Evolutionary conservation across 495 filamentous ascomycete species (phyloP).

Genomic region (Darksidea phi): DNA sequence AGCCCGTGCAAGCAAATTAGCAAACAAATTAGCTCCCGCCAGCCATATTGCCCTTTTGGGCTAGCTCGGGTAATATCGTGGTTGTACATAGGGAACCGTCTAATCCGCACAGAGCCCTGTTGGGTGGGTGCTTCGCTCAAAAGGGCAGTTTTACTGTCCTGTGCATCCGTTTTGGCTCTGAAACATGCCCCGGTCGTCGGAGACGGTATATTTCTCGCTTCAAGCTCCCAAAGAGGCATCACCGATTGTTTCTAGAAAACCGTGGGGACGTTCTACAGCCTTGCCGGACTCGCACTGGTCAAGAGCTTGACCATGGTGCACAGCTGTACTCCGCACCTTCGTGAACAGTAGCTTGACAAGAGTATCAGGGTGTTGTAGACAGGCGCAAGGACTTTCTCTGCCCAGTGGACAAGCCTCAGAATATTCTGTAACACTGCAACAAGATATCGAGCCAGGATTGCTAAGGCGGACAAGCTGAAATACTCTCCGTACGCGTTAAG

Average conservation of each 20-base stretch:
- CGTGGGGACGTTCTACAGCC: slow-evolving; percentile 2
- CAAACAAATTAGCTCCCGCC: slow-evolving; percentile 17
- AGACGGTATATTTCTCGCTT: neutral
- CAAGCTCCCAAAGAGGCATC: neutral
- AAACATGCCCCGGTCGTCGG: neutral
- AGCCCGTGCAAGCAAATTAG: slow-evolving; percentile 15
- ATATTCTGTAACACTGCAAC: no score
- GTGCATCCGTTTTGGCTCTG: neutral
- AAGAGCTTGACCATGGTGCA: neutral
- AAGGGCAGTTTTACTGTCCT: slow-evolving; percentile 3
- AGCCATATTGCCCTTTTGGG: slow-evolving; percentile 17
- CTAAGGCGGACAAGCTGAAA: no score
- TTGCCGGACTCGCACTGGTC: slow-evolving; percentile 8
- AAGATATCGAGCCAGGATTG: no score
- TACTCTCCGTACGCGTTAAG: no score
- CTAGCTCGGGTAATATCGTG: slow-evolving; percentile 23
- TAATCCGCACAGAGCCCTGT: neutral
- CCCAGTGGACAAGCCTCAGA: neutral
- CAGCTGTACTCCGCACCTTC: neutral
- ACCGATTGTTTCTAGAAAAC: slow-evolving; percentile 16
- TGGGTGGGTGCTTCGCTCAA: neutral
- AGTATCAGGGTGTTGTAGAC: neutral
- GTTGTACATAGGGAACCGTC: neutral
- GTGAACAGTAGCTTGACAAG: neutral
- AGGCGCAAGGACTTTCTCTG: neutral